Evolutionary conservation across 2,329 filamentous ascomycete species (phyloP), one percentile per base, ranked within the genome.

Genomic region (Cytospora paraplurivora): DNA sequence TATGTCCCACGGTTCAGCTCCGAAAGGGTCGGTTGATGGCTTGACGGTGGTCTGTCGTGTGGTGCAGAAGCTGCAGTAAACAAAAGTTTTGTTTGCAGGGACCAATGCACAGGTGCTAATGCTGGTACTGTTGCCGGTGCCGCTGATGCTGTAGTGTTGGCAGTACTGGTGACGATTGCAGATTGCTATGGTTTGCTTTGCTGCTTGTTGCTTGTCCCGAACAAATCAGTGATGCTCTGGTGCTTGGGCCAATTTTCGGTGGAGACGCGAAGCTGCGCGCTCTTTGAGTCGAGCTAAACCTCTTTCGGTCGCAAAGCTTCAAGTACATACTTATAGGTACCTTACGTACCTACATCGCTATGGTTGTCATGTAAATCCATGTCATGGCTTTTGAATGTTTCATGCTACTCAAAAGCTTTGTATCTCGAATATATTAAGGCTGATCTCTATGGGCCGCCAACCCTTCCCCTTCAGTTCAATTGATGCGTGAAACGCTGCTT

Each of bases 201-300:
- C 17, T 44, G 44, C 44, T 21, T 8, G 44, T 19, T 27, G 8
- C 41, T 12, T 7, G 41, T 44, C 17, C 17, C 44, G n/a, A 21
- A 19, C 44, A 21, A 47, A 47, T 47, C 27, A 19, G n/a, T 47
- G 44, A 19, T n/a, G n/a, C 17, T 44, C 27, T 44, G 41, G 44
- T 47, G 44, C 44, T 47, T 47, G 58, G 35, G 51, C 59, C 62
- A 63, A 54, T 63, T 68, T 66, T 68, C 63, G 59, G 59, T 64
- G 62, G 56, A 56, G 56, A 70, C 69, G 70, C 70, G 70, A 71
- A 65, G 62, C 63, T 67, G 67, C 44, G 68, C 69, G 68, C 68
- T 68, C 67, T 49, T 27, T 35, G 69, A 70, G 50, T 55, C 37
- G 62, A 62, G 53, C 72, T 73, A 72, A 62, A 35, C 70, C 67